Percentiles rank a stretch among this genome's conserved stretches.
phyloP scores from a whole-genome alignment of 306 rosid genomes.

The Vigna radiata region DNA sequence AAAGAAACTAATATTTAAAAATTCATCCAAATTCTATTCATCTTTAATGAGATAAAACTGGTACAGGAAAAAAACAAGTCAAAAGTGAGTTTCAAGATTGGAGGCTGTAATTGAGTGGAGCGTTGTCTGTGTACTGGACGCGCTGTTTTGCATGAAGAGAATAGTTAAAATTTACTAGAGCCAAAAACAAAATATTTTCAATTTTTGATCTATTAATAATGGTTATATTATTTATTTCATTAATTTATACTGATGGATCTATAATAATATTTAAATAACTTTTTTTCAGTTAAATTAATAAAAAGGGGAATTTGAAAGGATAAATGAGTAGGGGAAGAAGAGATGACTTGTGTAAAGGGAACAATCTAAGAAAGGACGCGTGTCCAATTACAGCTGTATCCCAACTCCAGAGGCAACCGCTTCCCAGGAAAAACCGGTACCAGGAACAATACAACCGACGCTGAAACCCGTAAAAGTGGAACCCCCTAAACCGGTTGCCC shows the following conservation, averaged over 20 bases:
- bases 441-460: slow-evolving; percentile 29
- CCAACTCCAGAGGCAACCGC: slow-evolving; percentile 67
- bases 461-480: slow-evolving; percentile 6
- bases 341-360: slow-evolving; percentile 46
- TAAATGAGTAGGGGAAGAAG: background rate
- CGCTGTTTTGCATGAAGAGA: slow-evolving; percentile 33
- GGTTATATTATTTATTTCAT: background rate
- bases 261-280: background rate
- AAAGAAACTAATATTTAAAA: background rate
- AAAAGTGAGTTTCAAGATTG: slow-evolving; percentile 20
- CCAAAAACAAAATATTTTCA: background rate
- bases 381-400: slow-evolving; percentile 88
- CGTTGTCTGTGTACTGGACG: slow-evolving; percentile 45
- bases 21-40: background rate
- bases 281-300: slow-evolving; percentile 4
- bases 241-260: background rate
- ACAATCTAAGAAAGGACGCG: slow-evolving; percentile 65
- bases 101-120: slow-evolving; percentile 37
- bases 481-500: slow-evolving; percentile 75
- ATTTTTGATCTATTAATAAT: background rate
- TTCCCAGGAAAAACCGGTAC: slow-evolving; percentile 61
- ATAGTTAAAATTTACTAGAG: background rate
- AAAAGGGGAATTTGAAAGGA: slow-evolving; percentile 15
- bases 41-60: background rate
- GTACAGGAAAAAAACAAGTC: background rate